Evolutionary conservation across 148 eudicot species (phyloP).

Genomic region (Rhododendron ovatum): DNA sequence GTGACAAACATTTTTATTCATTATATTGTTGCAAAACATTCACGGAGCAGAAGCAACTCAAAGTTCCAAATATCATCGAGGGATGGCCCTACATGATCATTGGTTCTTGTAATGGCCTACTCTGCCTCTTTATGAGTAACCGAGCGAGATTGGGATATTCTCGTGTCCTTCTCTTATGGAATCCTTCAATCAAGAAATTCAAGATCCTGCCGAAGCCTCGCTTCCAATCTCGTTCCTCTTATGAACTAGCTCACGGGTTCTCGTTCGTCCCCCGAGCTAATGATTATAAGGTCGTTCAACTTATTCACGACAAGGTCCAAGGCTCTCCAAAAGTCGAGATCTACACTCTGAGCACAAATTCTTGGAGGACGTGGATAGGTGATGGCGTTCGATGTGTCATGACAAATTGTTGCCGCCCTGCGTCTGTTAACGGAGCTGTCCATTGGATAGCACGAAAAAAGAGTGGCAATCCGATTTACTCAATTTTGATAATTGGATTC

Average conservation of each 20-base stretch:
- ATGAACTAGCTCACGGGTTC: background rate
- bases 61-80: background rate
- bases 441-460: background rate
- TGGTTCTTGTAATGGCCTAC: background rate
- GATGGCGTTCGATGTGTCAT: background rate
- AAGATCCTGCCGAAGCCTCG: background rate
- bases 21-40: background rate
- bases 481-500: background rate
- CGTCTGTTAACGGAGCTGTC: background rate
- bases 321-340: background rate
- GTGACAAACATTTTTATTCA: background rate
- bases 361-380: background rate
- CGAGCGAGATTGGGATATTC: background rate
- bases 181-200: background rate
- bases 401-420: background rate
- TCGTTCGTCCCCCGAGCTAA: background rate
- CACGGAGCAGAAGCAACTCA: background rate
- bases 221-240: background rate
- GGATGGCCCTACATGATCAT: background rate
- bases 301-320: background rate
- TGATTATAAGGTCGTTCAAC: background rate
- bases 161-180: background rate
- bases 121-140: background rate
- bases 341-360: background rate
- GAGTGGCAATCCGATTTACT: rapidly evolving